Conservation (phyloP, 129 eudicot genomes). For the Dittrichia graveolens region DNA sequence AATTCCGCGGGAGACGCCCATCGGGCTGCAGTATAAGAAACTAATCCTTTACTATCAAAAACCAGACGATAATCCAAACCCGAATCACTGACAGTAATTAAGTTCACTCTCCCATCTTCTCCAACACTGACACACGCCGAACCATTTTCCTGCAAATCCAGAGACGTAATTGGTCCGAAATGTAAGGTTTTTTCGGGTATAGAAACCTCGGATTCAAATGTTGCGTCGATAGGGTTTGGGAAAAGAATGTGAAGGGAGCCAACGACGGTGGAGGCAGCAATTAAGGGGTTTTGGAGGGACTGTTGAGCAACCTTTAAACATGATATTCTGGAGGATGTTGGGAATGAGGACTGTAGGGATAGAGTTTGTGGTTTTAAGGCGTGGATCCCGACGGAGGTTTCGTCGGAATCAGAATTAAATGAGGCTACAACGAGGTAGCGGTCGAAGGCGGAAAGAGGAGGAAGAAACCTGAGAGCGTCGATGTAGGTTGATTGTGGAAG, state of each 20-base stretch:
- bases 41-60: conserved; percentile 75
- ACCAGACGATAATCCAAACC: conserved; percentile 43
- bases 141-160: conserved; percentile 70
- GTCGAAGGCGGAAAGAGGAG: conserved; percentile 61
- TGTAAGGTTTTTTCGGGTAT: conserved; percentile 59
- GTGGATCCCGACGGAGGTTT: conserved; percentile 51
- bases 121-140: conserved; percentile 74
- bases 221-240: conserved; percentile 41
- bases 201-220: conserved; percentile 44
- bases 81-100: conserved; percentile 50
- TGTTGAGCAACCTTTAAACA: conserved; percentile 51
- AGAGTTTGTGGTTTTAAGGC: conserved; percentile 48
- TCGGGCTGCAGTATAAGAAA: conserved; percentile 54
- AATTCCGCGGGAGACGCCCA: conserved; percentile 85
- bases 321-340: conserved; percentile 55
- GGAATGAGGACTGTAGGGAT: conserved; percentile 43
- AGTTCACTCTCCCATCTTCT: conserved; percentile 87
- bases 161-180: conserved; percentile 48
- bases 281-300: conserved; percentile 47
- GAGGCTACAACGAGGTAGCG: conserved; percentile 62
- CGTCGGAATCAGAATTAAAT: conserved; percentile 56
- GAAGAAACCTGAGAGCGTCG: conserved; percentile 83
- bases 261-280: conserved; percentile 69
- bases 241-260: conserved; percentile 64
- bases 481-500: conserved; percentile 74